Conservation (phyloP, 2,329 filamentous ascomycete genomes). For the Decorospora gaudefroyi region DNA sequence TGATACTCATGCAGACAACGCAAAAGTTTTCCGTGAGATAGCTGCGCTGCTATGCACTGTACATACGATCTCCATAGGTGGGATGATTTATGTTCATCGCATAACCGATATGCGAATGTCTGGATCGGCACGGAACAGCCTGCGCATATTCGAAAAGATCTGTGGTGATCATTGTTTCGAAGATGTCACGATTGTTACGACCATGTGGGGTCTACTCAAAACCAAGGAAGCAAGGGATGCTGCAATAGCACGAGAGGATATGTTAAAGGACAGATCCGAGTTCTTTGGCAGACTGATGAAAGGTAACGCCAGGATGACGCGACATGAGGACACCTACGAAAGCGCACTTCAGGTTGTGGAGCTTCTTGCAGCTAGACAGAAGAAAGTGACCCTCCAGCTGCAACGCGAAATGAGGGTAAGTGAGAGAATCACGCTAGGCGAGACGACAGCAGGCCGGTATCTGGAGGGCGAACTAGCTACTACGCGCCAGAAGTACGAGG, state of each 20-base stretch:
- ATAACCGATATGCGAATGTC: conserved; percentile 52
- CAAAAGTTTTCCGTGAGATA: conserved; percentile 51
- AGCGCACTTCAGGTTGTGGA: not conserved
- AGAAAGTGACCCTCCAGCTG: not conserved
- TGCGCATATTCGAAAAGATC: conserved; percentile 54
- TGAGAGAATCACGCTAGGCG: not conserved
- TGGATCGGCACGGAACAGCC: conserved; percentile 48
- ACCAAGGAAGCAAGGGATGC: conserved; percentile 1
- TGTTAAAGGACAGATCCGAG: not conserved
- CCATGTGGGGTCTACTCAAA: conserved; percentile 45
- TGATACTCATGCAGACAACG: conserved; percentile 51
- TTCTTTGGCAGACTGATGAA: not conserved
- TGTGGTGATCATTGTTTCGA: conserved; percentile 50
- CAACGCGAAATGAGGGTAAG: not conserved
- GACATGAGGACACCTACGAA: not conserved
- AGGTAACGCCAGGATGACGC: not conserved
- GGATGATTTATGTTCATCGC: conserved; percentile 55
- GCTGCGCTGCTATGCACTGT: conserved; percentile 48
- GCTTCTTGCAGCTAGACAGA: not conserved
- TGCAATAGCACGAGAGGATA: conserved; percentile 3
- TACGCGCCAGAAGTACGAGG: conserved; percentile 1
- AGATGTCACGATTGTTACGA: conserved; percentile 52
- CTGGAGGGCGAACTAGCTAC: not conserved
- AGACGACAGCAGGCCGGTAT: not conserved
- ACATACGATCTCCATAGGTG: conserved; percentile 42